Percentiles rank a stretch among this genome's conserved stretches.
Conservation (phyloP, 306 rosid species). For the Begonia fuchsioides region DNA sequence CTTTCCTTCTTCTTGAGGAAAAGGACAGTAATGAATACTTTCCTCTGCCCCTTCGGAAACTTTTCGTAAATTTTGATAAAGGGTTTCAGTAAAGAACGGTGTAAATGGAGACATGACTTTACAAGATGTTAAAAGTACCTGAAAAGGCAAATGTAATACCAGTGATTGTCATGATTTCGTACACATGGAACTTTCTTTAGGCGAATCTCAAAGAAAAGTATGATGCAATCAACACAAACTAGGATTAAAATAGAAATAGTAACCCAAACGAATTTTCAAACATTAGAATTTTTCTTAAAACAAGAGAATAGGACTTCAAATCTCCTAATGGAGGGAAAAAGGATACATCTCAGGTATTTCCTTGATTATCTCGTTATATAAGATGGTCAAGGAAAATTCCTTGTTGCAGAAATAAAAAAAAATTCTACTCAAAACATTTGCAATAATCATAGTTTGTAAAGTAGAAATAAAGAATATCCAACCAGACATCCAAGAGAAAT, state of each 20-base stretch:
- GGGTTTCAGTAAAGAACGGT: conserved; percentile 88
- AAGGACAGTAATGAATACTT: conserved; percentile 77
- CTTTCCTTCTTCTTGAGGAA: conserved; percentile 74
- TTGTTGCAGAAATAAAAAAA: no score
- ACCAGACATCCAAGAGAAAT: no score
- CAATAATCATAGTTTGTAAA: no score
- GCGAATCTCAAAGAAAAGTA: not conserved
- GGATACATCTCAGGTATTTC: no score
- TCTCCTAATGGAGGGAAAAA: no score
- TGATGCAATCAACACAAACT: not conserved
- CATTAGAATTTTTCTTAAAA: no score
- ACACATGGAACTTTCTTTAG: not conserved
- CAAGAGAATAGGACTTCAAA: no score
- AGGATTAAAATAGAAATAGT: not conserved
- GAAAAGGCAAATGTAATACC: conserved; percentile 10
- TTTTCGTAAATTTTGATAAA: conserved; percentile 85
- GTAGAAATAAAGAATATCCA: no score
- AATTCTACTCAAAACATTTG: no score
- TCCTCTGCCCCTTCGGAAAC: conserved; percentile 53
- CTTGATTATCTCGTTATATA: no score
- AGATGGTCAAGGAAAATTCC: no score
- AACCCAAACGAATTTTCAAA: no score
- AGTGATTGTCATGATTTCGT: not conserved
- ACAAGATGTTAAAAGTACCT: conserved; percentile 87
- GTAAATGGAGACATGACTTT: conserved; percentile 98